These are phyloP conservation scores for Scorias spongiosa DNA, from an alignment of 2,329 filamentous ascomycete genomes.

Conservation along the genomic window DNA sequence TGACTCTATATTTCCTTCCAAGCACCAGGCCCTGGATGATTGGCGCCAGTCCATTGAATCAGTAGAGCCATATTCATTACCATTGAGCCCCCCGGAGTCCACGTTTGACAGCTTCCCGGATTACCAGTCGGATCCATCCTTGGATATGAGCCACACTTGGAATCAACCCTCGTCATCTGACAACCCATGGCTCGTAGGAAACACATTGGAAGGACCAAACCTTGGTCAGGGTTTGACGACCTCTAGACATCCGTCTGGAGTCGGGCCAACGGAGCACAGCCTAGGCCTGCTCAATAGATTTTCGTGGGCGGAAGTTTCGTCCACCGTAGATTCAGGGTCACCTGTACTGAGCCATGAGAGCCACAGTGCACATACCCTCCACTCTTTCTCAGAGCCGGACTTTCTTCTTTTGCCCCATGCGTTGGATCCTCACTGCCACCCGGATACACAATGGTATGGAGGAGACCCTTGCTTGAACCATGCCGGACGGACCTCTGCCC, in stretches of 20 bases:
- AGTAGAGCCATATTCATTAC: background rate
- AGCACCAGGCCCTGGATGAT: background rate
- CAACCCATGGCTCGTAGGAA: slow-evolving; percentile 11
- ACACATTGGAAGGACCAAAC: background rate
- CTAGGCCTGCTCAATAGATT: background rate
- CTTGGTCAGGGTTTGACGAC: slow-evolving; percentile 12
- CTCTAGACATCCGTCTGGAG: slow-evolving; percentile 8
- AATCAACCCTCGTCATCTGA: slow-evolving; percentile 13
- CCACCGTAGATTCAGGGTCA: slow-evolving; percentile 19
- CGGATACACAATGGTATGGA: background rate
- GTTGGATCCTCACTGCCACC: slow-evolving; percentile 15
- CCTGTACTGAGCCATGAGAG: slow-evolving; percentile 21
- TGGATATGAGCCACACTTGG: slow-evolving; percentile 9
- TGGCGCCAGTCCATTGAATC: background rate
- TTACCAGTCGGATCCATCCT: background rate
- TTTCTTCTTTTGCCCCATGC: slow-evolving; percentile 11
- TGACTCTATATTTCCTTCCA: background rate
- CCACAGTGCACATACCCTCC: slow-evolving; percentile 18
- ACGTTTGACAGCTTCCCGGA: background rate
- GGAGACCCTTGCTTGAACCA: background rate
- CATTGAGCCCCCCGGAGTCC: background rate
- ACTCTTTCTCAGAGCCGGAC: slow-evolving; percentile 15
- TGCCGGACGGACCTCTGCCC: background rate
- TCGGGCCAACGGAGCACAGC: background rate
- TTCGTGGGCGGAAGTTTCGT: background rate